These are phyloP conservation scores for Bretziella fagacearum DNA, from an alignment of 2,329 filamentous ascomycete genomes.

Conservation along the genomic window DNA sequence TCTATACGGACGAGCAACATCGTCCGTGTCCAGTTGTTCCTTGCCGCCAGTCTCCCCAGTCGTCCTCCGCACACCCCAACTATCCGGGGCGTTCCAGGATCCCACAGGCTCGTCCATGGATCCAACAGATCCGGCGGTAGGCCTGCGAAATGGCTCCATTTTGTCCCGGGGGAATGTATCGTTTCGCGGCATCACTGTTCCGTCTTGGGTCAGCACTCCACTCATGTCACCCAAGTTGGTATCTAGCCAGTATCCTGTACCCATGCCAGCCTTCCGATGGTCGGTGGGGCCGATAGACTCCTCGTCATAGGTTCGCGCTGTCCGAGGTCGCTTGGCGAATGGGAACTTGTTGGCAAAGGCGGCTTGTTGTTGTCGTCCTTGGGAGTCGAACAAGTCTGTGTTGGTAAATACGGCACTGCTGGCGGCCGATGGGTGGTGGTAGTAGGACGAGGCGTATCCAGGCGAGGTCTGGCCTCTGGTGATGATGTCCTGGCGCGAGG, in stretches of 20 bases:
- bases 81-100: conserved; percentile 86
- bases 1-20: background rate
- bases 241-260: conserved; percentile 59
- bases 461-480: conserved; percentile 24
- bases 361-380: conserved; percentile 7
- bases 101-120: conserved; percentile 28
- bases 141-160: background rate
- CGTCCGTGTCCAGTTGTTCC: conserved; percentile 46
- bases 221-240: conserved; percentile 83
- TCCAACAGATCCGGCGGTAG: conserved; percentile 8
- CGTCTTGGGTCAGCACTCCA: conserved; percentile 26
- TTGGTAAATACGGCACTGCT: conserved; percentile 10
- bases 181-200: background rate
- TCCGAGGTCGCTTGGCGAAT: conserved; percentile 40
- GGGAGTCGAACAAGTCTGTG: conserved; percentile 14
- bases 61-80: conserved; percentile 74
- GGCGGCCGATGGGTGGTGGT: conserved; percentile 1
- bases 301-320: conserved; percentile 33
- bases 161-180: conserved; percentile 7
- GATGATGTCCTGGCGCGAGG: conserved; percentile 27
- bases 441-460: conserved; percentile 7
- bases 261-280: conserved; percentile 32
- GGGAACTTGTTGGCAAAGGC: conserved; percentile 46
- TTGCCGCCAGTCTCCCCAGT: conserved; percentile 49
- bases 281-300: conserved; percentile 45